Evolutionary conservation across 177 flowering plant species (phyloP).

Genomic region (Vitis hybrid): DNA sequence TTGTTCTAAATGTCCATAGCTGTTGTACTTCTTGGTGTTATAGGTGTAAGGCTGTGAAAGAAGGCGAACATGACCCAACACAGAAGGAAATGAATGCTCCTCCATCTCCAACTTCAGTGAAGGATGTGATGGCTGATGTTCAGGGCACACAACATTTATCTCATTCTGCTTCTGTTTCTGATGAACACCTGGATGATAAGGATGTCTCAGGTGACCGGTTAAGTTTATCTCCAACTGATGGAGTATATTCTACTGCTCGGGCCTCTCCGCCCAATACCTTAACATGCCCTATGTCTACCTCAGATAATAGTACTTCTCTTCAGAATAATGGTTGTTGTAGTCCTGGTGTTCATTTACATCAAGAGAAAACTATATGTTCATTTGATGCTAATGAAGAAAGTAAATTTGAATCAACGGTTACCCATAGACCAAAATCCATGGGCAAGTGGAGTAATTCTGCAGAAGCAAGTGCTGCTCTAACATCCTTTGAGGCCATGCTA

Average conservation of each 20-base stretch:
- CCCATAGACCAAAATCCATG: constrained; percentile 27
- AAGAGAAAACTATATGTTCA: constrained; percentile 24
- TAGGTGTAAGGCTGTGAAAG: constrained; percentile 43
- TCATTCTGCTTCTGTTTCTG: constrained; percentile 29
- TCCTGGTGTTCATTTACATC: constrained; percentile 29
- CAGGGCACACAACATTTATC: constrained; percentile 22
- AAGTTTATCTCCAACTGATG: constrained; percentile 35
- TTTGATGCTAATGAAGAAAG: constrained; percentile 30
- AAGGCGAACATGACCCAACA: constrained; percentile 17
- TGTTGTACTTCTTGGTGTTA: constrained; percentile 6
- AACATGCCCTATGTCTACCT: constrained; percentile 25
- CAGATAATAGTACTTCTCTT: constrained; percentile 35
- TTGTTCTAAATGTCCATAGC: background rate
- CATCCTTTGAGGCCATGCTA: constrained; percentile 65
- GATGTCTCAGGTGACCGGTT: constrained; percentile 26
- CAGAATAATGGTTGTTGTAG: constrained; percentile 39
- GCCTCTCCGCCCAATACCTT: constrained; percentile 36
- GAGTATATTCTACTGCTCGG: constrained; percentile 32
- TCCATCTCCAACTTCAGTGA: constrained; percentile 23
- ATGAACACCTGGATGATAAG: constrained; percentile 28
- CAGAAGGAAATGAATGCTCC: constrained; percentile 18
- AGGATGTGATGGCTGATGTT: constrained; percentile 25
- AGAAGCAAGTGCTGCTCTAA: constrained; percentile 50
- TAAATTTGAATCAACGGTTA: constrained; percentile 22
- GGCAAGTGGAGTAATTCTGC: constrained; percentile 25